Percentiles rank a stretch among this genome's conserved stretches.
Conservation (phyloP, 805 yeast genomes). For the Candida tammaniensis region DNA sequence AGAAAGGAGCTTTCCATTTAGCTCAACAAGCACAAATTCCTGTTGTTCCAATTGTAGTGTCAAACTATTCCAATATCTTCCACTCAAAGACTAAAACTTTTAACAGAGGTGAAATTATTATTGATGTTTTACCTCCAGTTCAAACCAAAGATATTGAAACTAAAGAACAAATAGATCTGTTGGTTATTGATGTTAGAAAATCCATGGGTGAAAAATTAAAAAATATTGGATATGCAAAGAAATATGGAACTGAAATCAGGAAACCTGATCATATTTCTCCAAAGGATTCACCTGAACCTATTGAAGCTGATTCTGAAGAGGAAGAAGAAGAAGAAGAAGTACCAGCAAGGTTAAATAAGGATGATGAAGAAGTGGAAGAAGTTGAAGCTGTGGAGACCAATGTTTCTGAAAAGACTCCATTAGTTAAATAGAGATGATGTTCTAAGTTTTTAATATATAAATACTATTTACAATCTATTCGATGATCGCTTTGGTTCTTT, state of each 20-base stretch:
- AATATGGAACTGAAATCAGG: neutral
- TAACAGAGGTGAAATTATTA: constrained; percentile 69
- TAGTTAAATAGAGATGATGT: constrained; percentile 5
- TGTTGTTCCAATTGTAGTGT: constrained; percentile 80
- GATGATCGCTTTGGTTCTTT: constrained; percentile 38
- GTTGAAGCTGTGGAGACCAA: neutral
- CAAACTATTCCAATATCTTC: constrained; percentile 78
- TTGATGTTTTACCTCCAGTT: constrained; percentile 81
- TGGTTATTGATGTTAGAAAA: constrained; percentile 55
- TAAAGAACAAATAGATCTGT: constrained; percentile 64
- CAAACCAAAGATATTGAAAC: constrained; percentile 61
- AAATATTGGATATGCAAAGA: constrained; percentile 37
- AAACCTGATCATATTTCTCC: neutral
- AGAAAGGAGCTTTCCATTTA: constrained; percentile 97
- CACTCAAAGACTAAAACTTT: constrained; percentile 61
- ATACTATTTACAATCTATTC: constrained; percentile 17
- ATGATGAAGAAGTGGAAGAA: neutral
- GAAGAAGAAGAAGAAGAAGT: constrained; percentile 10
- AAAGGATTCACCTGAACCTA: neutral
- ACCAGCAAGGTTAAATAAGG: constrained; percentile 7
- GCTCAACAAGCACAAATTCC: constrained; percentile 93
- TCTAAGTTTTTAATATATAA: neutral
- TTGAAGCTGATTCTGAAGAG: neutral
- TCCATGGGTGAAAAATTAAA: constrained; percentile 49
- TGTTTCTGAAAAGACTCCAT: constrained; percentile 11